phyloP scores from a whole-genome alignment of 176 grass and related monocot genomes.

The Tillandsia fasciculata region DNA sequence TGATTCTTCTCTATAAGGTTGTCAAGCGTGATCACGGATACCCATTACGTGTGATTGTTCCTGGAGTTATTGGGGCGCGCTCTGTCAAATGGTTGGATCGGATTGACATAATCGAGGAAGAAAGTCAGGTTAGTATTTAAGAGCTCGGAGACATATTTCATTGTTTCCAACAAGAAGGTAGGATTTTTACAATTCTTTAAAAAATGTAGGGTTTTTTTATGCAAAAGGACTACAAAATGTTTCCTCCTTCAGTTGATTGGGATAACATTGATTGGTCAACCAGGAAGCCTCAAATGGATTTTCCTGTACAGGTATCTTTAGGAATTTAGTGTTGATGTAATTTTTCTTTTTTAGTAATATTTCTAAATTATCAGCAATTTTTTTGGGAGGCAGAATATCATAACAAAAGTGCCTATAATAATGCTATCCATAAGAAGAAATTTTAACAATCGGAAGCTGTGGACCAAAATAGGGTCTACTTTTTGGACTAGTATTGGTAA shows the following conservation, averaged over 20 bases:
- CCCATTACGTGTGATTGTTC: constrained; percentile 39
- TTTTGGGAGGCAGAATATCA: background rate
- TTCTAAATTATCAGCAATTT: background rate
- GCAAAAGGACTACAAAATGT: constrained; percentile 58
- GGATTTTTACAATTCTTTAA: background rate
- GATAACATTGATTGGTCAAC: constrained; percentile 50
- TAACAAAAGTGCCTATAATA: background rate
- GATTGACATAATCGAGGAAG: constrained; percentile 39
- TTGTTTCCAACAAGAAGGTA: background rate
- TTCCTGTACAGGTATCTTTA: constrained; percentile 42
- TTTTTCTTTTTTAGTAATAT: background rate
- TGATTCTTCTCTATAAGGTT: constrained; percentile 19
- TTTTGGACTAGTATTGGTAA: background rate
- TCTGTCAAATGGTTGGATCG: constrained; percentile 53
- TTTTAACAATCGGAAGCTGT: background rate
- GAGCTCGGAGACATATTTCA: background rate
- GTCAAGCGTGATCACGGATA: constrained; percentile 44
- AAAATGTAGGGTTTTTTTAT: constrained; percentile 40
- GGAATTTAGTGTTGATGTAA: background rate
- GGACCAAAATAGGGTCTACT: background rate
- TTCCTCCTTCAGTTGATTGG: constrained; percentile 44
- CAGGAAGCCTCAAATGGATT: constrained; percentile 43
- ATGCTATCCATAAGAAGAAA: background rate
- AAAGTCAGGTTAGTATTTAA: constrained; percentile 32
- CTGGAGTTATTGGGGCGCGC: constrained; percentile 47